These are phyloP conservation scores for Yarrowia sp. DNA, from an alignment of 805 yeast species.

Conservation along the genomic window DNA sequence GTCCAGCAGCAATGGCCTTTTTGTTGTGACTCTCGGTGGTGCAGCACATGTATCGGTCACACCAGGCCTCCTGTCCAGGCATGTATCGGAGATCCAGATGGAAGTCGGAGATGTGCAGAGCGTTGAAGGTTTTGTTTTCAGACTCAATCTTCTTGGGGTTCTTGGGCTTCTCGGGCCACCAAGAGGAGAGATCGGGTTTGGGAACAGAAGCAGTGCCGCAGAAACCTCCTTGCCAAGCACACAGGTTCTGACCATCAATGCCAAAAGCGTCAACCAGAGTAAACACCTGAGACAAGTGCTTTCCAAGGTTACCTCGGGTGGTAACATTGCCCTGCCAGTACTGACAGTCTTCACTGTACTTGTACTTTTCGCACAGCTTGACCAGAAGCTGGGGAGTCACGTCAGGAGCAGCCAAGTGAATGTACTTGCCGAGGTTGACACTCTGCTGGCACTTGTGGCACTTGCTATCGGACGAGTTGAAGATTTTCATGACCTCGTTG, in stretches of 20 bases:
- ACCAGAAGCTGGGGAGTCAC: conserved; percentile 1
- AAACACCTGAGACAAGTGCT: conserved; percentile 49
- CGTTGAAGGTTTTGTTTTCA: conserved; percentile 49
- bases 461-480: neutral
- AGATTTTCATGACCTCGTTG: neutral
- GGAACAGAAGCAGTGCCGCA: neutral
- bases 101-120: conserved; percentile 64
- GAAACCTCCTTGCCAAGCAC: conserved; percentile 42
- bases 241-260: conserved; percentile 56
- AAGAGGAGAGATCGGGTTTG: neutral
- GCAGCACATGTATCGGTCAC: conserved; percentile 59
- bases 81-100: conserved; percentile 54
- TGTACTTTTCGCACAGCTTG: neutral
- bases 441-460: conserved; percentile 4
- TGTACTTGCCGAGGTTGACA: neutral
- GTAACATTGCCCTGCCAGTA: neutral
- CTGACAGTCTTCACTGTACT: neutral
- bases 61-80: conserved; percentile 47
- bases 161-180: conserved; percentile 45
- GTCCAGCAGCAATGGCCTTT: neutral
- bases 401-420: neutral
- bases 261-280: conserved; percentile 53
- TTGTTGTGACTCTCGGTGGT: conserved; percentile 35
- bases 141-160: conserved; percentile 45
- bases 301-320: conserved; percentile 2